These are phyloP conservation scores for Gentiana straminea DNA, from an alignment of 257 asterid species.

Conservation along the genomic window DNA sequence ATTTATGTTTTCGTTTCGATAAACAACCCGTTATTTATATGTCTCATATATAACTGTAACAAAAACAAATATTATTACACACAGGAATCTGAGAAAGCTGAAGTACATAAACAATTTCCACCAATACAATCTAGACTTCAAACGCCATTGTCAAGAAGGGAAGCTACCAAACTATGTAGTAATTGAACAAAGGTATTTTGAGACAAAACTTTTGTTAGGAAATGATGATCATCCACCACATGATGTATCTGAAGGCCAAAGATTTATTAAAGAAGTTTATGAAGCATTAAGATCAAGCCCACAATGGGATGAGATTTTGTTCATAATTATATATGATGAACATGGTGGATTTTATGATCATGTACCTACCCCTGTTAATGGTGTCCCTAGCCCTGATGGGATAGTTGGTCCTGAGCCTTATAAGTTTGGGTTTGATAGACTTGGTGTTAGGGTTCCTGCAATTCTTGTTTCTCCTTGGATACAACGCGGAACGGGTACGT, in stretches of 20 bases:
- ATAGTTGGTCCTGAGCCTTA: constrained; percentile 43
- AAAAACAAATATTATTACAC: no score
- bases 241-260: constrained; percentile 58
- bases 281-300: constrained; percentile 63
- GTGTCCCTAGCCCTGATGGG: constrained; percentile 60
- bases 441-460: constrained; percentile 63
- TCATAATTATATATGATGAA: constrained; percentile 50
- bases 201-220: constrained; percentile 36
- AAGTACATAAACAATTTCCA: constrained; percentile 54
- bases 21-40: no score
- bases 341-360: constrained; percentile 79
- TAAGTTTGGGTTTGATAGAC: constrained; percentile 52
- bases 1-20: no score
- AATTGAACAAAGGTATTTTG: constrained; percentile 56
- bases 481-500: constrained; percentile 52
- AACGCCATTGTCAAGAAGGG: constrained; percentile 57
- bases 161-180: constrained; percentile 68
- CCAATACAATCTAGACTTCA: constrained; percentile 51
- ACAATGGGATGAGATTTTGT: constrained; percentile 54
- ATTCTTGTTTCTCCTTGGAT: constrained; percentile 68
- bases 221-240: constrained; percentile 81
- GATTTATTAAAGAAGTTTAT: constrained; percentile 43
- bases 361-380: constrained; percentile 47
- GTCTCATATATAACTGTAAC: no score
- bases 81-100: constrained; percentile 54